phyloP scores from a whole-genome alignment of 1,284 basidiomycete genomes.

The Cryptococcus maquisensis region DNA sequence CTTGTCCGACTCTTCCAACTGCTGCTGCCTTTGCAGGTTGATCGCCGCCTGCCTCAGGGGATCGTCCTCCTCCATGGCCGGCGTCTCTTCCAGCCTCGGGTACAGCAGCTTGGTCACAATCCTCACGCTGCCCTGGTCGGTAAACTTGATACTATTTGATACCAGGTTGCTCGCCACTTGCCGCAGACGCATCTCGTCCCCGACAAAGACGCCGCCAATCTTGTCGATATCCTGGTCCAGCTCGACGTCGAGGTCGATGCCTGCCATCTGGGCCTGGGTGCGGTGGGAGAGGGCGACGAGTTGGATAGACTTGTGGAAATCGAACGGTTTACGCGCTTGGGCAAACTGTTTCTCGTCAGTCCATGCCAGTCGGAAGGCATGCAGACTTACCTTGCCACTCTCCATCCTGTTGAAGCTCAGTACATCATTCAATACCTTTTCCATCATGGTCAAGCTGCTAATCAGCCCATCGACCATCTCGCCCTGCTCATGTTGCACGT shows the following conservation, averaged over 20 bases:
- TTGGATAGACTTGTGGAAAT: constrained; percentile 76
- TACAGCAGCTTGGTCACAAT: constrained; percentile 46
- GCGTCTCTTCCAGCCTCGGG: constrained; percentile 36
- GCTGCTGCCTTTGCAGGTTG: constrained; percentile 22
- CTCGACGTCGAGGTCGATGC: constrained; percentile 63
- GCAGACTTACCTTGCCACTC: constrained; percentile 36
- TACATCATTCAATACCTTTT: constrained; percentile 72
- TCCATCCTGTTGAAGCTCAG: constrained; percentile 55
- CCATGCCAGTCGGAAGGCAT: no score
- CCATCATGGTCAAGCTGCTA: constrained; percentile 74
- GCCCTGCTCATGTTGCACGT: constrained; percentile 32
- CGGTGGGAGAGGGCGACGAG: constrained; percentile 72
- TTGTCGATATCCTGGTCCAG: constrained; percentile 71
- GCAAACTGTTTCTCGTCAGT: constrained; percentile 14
- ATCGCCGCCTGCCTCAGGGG: constrained; percentile 27
- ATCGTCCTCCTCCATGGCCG: constrained; percentile 27
- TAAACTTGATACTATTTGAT: constrained; percentile 60
- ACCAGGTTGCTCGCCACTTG: constrained; percentile 63
- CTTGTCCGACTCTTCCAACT: constrained; percentile 19
- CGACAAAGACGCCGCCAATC: constrained; percentile 53
- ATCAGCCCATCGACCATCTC: constrained; percentile 56
- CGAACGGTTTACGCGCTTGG: constrained; percentile 59
- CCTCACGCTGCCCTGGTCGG: constrained; percentile 56
- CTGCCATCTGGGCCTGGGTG: constrained; percentile 67
- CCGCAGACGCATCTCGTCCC: constrained; percentile 62